phyloP scores from a whole-genome alignment of 179 eudicot species.

The Beta macrorhiza region DNA sequence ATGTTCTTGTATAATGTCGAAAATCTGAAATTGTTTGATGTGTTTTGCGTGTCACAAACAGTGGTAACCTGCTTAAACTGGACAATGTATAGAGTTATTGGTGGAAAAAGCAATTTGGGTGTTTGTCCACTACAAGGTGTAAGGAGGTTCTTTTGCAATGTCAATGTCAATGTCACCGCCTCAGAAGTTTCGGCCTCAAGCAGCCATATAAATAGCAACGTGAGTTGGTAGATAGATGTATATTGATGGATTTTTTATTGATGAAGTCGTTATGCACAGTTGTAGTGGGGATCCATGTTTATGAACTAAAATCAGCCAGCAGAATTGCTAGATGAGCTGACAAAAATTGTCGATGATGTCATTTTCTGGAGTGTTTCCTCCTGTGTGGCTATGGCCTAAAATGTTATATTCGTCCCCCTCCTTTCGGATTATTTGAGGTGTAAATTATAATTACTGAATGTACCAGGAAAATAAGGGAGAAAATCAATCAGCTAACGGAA shows the following conservation, averaged over 20 bases:
- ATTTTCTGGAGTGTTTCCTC: too few relatives aligned
- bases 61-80: not conserved
- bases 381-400: not conserved
- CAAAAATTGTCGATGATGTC: too few relatives aligned
- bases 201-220: conserved; percentile 8
- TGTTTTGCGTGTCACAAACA: not conserved
- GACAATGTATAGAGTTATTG: conserved; percentile 30
- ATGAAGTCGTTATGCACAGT: not conserved
- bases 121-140: conserved; percentile 16
- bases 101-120: conserved; percentile 19
- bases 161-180: not conserved
- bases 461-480: conserved; percentile 47
- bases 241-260: too few relatives aligned
- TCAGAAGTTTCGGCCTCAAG: conserved; percentile 11
- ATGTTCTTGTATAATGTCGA: too few relatives aligned
- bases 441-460: conserved; percentile 22
- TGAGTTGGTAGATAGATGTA: conserved; percentile 18
- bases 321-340: too few relatives aligned
- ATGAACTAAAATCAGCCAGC: not conserved
- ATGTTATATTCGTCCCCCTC: not conserved
- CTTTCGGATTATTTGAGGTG: not conserved
- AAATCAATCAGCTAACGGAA: conserved; percentile 20
- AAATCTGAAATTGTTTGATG: too few relatives aligned
- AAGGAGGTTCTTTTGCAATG: conserved; percentile 27
- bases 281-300: not conserved